Base-by-base conservation (phyloP, 179 eudicot genomes). In the Heliamphora pulchella region DNA sequence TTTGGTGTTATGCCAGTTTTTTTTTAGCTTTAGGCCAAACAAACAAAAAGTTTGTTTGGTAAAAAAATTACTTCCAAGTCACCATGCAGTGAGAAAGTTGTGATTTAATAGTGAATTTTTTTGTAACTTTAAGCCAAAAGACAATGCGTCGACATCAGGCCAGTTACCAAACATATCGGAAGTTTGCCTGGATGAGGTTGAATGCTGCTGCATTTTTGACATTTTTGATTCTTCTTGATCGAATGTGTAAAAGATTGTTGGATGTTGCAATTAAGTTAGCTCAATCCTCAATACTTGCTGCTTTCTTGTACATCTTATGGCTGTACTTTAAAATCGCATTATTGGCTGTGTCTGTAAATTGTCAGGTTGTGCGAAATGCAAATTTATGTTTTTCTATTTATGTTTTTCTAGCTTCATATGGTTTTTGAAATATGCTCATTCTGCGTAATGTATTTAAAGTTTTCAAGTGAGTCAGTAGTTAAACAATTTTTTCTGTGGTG, bases 241-340 rank as follows among this genome's bases (percentile, higher is more conserved):
- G 65, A 17, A 65, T 31, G 72, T 4, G 7, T 55, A 51, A 50
- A 51, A 43, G 31, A 53, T 50, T 7, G 61, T 62, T 77, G 80
- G 73, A 77, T 48, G 55, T 64, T 31, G 58, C 48, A 67, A 66
- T 50, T 66, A 9, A n/a, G 18, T 65, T 53, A 31, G 71, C 44
- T 64, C 2, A 18, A 22, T 77, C 71, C 9, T 31, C 31, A 31
- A 31, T 31, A 31, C 31, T 72, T 72, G 31, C 7, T 2, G 1
- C 7, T 63, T 11, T 31, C 18, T 5, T 3, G 2, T 57, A 10
- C 14, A 5, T 76, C 17, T 61, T 59, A 17, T 48, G 47, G 17
- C 9, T 47, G 1, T 41, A 15, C n/a, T 74, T 18, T 17, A 10
- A 57, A 64, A 5, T 75, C 31, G 14, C 18, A 43, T 55, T 57